phyloP scores from a whole-genome alignment of 2,329 filamentous ascomycete genomes.

The Cadophora sp. region DNA sequence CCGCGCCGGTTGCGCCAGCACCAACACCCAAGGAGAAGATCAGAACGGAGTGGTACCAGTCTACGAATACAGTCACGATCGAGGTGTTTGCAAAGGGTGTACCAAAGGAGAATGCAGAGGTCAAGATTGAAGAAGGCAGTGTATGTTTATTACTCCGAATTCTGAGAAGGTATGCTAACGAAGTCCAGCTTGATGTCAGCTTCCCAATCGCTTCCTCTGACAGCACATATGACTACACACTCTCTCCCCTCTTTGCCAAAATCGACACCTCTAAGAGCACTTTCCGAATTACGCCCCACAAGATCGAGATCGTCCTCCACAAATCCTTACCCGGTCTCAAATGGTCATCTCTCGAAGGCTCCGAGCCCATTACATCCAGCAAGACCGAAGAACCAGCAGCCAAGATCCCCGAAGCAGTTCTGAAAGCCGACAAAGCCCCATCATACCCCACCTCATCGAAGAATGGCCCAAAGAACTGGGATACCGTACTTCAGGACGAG shows the following conservation, averaged over 20 bases:
- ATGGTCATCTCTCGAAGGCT: constrained; percentile 41
- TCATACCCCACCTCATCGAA: constrained; percentile 88
- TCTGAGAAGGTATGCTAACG: constrained; percentile 23
- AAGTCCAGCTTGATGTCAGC: constrained; percentile 56
- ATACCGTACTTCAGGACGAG: constrained; percentile 68
- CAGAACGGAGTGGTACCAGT: constrained; percentile 74
- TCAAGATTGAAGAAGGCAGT: constrained; percentile 48
- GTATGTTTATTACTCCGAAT: constrained; percentile 32
- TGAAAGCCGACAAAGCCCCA: constrained; percentile 51
- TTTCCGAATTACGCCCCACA: constrained; percentile 73
- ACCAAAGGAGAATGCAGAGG: constrained; percentile 58
- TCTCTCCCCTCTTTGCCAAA: constrained; percentile 70
- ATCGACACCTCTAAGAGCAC: constrained; percentile 68
- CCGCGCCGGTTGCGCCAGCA: constrained; percentile 26
- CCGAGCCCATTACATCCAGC: constrained; percentile 27
- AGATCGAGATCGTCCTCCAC: constrained; percentile 77
- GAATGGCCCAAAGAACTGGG: constrained; percentile 89
- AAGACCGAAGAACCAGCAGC: constrained; percentile 18
- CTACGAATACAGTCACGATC: constrained; percentile 63
- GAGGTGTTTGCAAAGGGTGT: constrained; percentile 71
- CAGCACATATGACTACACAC: constrained; percentile 62
- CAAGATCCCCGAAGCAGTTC: constrained; percentile 31
- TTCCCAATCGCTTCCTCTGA: constrained; percentile 60
- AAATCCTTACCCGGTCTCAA: constrained; percentile 65
- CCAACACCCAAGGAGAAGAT: constrained; percentile 61